Evolutionary conservation across 495 filamentous ascomycete species (phyloP).

Genomic region (Neurospora sp.): DNA sequence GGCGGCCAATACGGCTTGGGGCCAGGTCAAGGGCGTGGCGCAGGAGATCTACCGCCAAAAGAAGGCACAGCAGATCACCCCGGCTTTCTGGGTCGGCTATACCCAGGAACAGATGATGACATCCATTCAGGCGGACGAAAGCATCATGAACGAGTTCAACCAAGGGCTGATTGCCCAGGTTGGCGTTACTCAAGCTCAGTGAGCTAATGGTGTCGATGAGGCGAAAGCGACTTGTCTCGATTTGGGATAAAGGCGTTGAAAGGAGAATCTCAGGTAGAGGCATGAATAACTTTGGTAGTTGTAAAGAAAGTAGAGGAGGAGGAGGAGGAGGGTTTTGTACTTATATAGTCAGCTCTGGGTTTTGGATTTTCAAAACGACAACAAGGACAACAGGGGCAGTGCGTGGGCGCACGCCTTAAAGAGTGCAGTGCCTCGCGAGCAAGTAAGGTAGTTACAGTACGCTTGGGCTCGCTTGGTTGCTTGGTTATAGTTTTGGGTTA

Average conservation of each 20-base stretch:
- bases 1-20: constrained; percentile 59
- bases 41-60: constrained; percentile 51
- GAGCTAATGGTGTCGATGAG: not conserved
- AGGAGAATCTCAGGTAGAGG: not conserved
- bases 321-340: not conserved
- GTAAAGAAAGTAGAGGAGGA: not conserved
- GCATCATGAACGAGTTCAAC: constrained; percentile 43
- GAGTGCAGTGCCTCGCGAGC: not conserved
- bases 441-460: constrained; percentile 1
- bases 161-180: constrained; percentile 10
- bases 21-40: constrained; percentile 63
- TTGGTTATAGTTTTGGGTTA: not conserved
- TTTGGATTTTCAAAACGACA: not conserved
- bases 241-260: not conserved
- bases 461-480: not conserved
- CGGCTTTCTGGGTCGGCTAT: constrained; percentile 41
- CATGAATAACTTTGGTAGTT: not conserved
- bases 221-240: not conserved
- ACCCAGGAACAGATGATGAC: constrained; percentile 46
- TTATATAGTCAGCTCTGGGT: not conserved
- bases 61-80: constrained; percentile 41
- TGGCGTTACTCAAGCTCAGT: not conserved
- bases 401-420: not conserved
- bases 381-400: not conserved
- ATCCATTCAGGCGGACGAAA: constrained; percentile 42